These are phyloP conservation scores for Bassia scoparia DNA, from an alignment of 148 eudicot genomes.

Conservation along the genomic window DNA sequence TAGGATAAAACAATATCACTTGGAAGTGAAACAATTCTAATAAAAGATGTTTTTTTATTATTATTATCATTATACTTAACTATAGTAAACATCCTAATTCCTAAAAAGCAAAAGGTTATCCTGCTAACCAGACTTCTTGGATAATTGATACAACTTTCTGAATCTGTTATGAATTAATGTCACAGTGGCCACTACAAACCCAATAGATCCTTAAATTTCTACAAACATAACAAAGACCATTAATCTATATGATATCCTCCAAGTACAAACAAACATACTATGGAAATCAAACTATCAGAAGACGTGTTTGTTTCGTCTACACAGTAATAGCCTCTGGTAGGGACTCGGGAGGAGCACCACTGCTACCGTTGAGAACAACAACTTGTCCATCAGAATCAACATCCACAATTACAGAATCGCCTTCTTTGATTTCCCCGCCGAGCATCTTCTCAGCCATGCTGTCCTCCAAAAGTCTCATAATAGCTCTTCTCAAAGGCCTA, in stretches of 20 bases:
- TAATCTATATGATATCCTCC: conserved; percentile 2
- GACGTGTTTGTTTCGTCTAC: conserved; percentile 21
- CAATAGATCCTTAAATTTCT: conserved; percentile 12
- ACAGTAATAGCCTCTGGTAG: conserved; percentile 47
- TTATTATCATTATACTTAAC: background rate
- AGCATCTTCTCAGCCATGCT: conserved; percentile 97
- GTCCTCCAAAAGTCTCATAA: conserved; percentile 86
- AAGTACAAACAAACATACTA: conserved; percentile 18
- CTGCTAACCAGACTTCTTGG: conserved; percentile 13
- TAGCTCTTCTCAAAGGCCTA: conserved; percentile 84
- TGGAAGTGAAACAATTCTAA: background rate
- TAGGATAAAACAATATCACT: conserved; percentile 1
- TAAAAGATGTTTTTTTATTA: no score
- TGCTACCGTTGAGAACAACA: conserved; percentile 71
- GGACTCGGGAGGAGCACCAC: conserved; percentile 55
- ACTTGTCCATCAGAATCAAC: conserved; percentile 69
- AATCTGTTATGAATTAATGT: conserved; percentile 16
- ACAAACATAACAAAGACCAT: conserved; percentile 9
- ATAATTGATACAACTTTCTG: conserved; percentile 9
- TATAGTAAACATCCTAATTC: background rate
- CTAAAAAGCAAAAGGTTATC: background rate
- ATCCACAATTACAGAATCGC: conserved; percentile 77
- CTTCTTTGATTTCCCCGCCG: conserved; percentile 75
- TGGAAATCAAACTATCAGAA: background rate
- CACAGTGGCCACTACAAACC: conserved; percentile 14